phyloP scores from a whole-genome alignment of 73 alveolate genomes.

The Stentor coeruleus region DNA sequence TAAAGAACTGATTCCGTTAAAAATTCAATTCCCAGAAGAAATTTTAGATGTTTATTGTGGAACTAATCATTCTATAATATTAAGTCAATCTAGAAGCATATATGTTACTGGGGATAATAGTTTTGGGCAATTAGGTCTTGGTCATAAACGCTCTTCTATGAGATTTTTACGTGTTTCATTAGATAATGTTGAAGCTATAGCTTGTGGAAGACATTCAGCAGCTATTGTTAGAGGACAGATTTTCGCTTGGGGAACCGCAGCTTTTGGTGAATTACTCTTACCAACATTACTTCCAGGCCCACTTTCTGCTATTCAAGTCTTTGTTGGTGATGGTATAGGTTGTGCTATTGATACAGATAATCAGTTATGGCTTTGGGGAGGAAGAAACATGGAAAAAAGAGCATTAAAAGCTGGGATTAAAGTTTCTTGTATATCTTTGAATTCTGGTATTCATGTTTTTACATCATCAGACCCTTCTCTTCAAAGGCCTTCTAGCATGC shows the following conservation, averaged over 20 bases:
- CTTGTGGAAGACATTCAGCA: constrained; percentile 27
- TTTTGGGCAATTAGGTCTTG: constrained; percentile 30
- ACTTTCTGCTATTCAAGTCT: background rate
- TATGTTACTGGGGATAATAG: constrained; percentile 21
- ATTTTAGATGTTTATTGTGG: constrained; percentile 19
- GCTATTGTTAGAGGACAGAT: background rate
- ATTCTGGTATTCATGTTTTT: too few species aligned
- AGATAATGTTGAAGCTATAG: background rate
- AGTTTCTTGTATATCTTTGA: too few species aligned
- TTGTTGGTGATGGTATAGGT: constrained; percentile 8
- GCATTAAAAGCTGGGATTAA: too few species aligned
- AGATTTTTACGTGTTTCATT: background rate
- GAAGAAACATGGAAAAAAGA: too few species aligned
- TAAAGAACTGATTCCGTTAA: constrained; percentile 21
- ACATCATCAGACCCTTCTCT: too few species aligned
- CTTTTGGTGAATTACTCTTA: constrained; percentile 15
- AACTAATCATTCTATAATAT: background rate
- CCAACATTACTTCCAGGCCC: background rate
- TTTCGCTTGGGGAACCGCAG: constrained; percentile 25
- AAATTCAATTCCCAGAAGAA: constrained; percentile 24
- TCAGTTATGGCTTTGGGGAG: constrained; percentile 25
- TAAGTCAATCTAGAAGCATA: background rate
- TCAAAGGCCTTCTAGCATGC: too few species aligned
- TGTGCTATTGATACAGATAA: background rate
- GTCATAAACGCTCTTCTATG: background rate